These are phyloP conservation scores for Bipolaris zeicola DNA, from an alignment of 2,329 filamentous ascomycete species.

Conservation along the genomic window DNA sequence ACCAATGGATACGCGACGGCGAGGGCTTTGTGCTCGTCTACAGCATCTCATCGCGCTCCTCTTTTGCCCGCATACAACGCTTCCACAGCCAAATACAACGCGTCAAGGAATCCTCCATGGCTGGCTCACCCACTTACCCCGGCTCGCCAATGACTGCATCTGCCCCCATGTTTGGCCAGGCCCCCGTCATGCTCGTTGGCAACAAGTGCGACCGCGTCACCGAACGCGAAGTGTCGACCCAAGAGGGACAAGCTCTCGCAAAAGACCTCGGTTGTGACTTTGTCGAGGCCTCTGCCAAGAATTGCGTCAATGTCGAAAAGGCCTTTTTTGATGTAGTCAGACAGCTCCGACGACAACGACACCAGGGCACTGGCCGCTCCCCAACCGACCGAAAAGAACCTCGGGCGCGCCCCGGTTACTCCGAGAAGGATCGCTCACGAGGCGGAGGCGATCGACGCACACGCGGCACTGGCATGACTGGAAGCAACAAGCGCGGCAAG, in stretches of 20 bases:
- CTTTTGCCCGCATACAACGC: conserved; percentile 90
- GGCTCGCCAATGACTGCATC: conserved; percentile 70
- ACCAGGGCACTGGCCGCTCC: conserved; percentile 47
- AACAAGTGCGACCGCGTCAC: conserved; percentile 98
- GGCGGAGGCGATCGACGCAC: conserved; percentile 20
- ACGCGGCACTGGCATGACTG: conserved; percentile 19
- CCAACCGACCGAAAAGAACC: conserved; percentile 23
- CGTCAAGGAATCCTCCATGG: conserved; percentile 84
- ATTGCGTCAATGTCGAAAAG: conserved; percentile 98
- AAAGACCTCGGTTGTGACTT: conserved; percentile 95
- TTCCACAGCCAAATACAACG: conserved; percentile 97
- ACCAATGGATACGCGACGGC: conserved; percentile 98
- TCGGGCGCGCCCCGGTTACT: conserved; percentile 18
- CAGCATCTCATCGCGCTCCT: conserved; percentile 96
- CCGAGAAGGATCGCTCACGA: conserved; percentile 28
- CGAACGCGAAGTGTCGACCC: conserved; percentile 93
- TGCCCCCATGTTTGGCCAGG: conserved; percentile 61
- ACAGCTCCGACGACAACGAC: conserved; percentile 82
- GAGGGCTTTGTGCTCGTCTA: conserved; percentile 98
- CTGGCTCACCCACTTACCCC: conserved; percentile 75
- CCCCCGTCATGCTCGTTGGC: conserved; percentile 96
- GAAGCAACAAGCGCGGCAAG: conserved; percentile 23
- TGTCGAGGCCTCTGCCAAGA: conserved; percentile 95
- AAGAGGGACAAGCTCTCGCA: conserved; percentile 90
- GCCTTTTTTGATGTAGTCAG: conserved; percentile 97